A percentile compares a stretch with the other conserved stretches of the same genome.
These are phyloP conservation scores for Solanum etuberosum DNA, from an alignment of 257 asterid species.

Conservation along the genomic window DNA sequence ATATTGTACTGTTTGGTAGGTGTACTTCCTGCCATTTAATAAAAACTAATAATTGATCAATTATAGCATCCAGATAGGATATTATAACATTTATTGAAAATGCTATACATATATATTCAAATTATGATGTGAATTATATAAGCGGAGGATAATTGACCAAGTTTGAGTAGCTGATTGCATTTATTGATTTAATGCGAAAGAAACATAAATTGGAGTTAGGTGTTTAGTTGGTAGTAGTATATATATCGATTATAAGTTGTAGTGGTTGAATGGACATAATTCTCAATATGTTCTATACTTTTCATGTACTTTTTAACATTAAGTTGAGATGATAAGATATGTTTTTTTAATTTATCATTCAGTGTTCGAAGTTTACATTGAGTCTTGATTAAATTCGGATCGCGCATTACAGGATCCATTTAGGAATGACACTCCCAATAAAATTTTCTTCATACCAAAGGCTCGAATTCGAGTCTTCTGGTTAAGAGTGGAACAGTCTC, in stretches of 20 bases:
- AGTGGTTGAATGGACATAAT: not conserved
- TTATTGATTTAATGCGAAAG: not conserved
- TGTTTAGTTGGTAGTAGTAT: not conserved
- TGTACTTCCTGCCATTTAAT: not conserved
- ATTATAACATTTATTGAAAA: not conserved
- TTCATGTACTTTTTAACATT: not conserved
- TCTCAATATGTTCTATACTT: not conserved
- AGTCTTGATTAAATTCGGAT: fast-evolving
- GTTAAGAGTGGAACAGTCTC: too few species aligned
- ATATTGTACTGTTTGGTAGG: not conserved
- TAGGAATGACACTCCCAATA: fast-evolving
- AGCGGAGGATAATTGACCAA: not conserved
- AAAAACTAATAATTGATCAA: not conserved
- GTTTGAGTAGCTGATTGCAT: not conserved
- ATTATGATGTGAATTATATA: not conserved
- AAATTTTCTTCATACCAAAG: too few species aligned
- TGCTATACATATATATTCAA: not conserved
- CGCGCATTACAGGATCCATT: fast-evolving
- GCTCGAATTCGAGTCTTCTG: fast-evolving
- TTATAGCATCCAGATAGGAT: not conserved
- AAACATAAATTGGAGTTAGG: not conserved
- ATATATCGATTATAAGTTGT: not conserved
- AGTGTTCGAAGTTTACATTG: fast-evolving
- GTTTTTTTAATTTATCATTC: too few species aligned
- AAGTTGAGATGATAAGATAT: not conserved